Percentiles rank a stretch among this genome's conserved stretches.
Evolutionary conservation across 108 stramenopile genomes (phyloP).

Genomic region (Mediolabrus comicus): DNA sequence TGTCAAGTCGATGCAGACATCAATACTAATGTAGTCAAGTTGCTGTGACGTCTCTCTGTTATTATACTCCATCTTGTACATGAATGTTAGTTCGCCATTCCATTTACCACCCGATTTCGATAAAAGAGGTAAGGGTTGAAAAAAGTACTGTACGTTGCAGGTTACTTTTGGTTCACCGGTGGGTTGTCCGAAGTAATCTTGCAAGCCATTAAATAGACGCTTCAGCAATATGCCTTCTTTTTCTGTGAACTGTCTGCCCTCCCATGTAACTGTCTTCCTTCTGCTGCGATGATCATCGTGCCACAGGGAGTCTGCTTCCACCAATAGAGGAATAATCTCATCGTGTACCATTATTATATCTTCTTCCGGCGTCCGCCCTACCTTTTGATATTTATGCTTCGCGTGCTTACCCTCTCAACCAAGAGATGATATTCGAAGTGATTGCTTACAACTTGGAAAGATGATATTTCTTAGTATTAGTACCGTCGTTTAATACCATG

Average conservation of each 20-base stretch:
- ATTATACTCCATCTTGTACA: not conserved
- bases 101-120: not conserved
- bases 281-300: no score
- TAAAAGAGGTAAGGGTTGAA: not conserved
- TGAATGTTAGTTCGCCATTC: not conserved
- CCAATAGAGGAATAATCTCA: no score
- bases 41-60: not conserved
- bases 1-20: not conserved
- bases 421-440: no score
- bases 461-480: no score
- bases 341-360: no score
- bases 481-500: no score
- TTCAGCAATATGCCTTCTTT: not conserved
- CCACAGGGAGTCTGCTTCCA: not conserved
- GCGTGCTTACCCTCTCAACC: no score
- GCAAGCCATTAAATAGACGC: not conserved
- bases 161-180: not conserved
- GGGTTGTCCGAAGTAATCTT: not conserved
- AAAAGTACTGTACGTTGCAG: no score
- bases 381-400: no score
- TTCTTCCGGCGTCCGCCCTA: no score
- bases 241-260: not conserved
- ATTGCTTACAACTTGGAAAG: no score
- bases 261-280: not conserved
- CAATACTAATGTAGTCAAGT: not conserved